Base-by-base conservation (phyloP, 306 rosid genomes). In the Sphenostylis stenocarpa region DNA sequence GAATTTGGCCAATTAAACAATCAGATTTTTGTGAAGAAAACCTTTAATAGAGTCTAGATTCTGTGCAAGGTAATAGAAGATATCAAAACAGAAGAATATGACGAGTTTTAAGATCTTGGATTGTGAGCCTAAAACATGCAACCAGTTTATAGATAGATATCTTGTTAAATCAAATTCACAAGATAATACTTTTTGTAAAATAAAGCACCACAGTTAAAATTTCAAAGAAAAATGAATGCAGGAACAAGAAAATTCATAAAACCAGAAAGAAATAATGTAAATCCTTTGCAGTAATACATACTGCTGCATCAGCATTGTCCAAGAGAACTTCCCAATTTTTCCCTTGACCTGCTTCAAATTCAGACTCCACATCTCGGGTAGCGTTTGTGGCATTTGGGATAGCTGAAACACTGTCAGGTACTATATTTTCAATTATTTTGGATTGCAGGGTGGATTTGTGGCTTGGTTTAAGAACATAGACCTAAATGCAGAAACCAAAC, bases 391-490 rank as follows among this genome's bases (percentile, higher is more conserved):
- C 89, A 84, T 91, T 84, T 38, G 61, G 89, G 67, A 86, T 80
- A 29, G 92, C 92, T 57, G 92, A 85, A 78, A 87, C 91, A 84
- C 93, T 88, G 82, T 82, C 96, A 1, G 90, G 91, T 64, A 86
- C 80, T 14, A 86, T 84, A 70, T 80, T 91, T 77, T 81, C 91
- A 24, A 64, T 80, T 82, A 86, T 81, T 84, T 90, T 90, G 61
- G 97, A 81, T 81, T 82, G 98, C 91, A 91, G 79, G 79, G 90
- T 88, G 44, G 93, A 91, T 86, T 88, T 94, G 87, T 90, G 97
- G 90, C 98, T 94, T 73, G 96, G 97, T 85, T 90, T 94, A 57
- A 94, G 96, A 85, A 91, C 89, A 53, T 87, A 85, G 76, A 91
- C 93, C 98, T 94, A 73, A 82, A 74, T 44, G 44, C 44, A 72